Percentiles rank a stretch among this genome's conserved stretches.
Evolutionary conservation across 805 yeast species (phyloP).

Genomic region (Torulaspora gathmanii): DNA sequence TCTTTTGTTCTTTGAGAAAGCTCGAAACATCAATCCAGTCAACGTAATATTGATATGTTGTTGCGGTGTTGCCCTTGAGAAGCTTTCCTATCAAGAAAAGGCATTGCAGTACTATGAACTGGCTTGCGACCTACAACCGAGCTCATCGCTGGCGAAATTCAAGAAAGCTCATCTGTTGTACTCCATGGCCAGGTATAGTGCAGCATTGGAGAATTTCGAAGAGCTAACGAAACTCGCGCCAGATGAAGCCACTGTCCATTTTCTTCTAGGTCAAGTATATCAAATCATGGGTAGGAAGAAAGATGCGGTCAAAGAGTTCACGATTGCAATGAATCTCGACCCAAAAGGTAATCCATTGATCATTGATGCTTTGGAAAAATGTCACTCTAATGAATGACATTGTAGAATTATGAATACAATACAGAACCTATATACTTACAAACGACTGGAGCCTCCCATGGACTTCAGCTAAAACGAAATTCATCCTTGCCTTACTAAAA

Average conservation of each 20-base stretch:
- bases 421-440: slow-evolving; percentile 5
- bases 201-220: slow-evolving; percentile 72
- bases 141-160: slow-evolving; percentile 79
- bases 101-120: slow-evolving; percentile 79
- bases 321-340: slow-evolving; percentile 83
- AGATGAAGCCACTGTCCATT: slow-evolving; percentile 91
- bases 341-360: slow-evolving; percentile 88
- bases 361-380: slow-evolving; percentile 71
- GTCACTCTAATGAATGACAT: slow-evolving; percentile 29
- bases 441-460: not conserved
- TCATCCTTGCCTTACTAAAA: not conserved
- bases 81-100: slow-evolving; percentile 56
- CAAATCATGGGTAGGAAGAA: slow-evolving; percentile 66
- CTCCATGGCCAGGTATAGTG: slow-evolving; percentile 62
- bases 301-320: slow-evolving; percentile 78
- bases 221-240: slow-evolving; percentile 73
- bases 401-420: slow-evolving; percentile 8
- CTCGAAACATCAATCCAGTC: slow-evolving; percentile 82
- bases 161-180: slow-evolving; percentile 81
- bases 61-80: slow-evolving; percentile 88
- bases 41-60: slow-evolving; percentile 88
- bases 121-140: slow-evolving; percentile 81
- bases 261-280: slow-evolving; percentile 80
- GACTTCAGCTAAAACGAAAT: not conserved
- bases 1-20: slow-evolving; percentile 80